Evolutionary conservation across 1,284 basidiomycete species (phyloP), one percentile per base, ranked within the genome.

Genomic region (Microbotryum scabiosae): DNA sequence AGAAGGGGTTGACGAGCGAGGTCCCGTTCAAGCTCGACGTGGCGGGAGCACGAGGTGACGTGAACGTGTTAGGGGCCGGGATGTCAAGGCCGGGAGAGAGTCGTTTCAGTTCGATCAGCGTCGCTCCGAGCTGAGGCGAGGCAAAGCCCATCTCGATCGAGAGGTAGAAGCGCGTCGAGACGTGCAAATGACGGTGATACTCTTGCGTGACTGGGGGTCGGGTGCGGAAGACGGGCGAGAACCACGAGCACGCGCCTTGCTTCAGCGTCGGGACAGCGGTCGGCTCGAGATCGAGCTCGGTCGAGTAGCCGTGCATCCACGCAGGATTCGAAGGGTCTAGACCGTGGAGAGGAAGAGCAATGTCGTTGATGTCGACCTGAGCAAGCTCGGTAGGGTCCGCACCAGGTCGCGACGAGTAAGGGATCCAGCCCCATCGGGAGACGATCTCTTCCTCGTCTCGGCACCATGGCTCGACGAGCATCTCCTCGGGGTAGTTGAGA

Each of bases 151-250:
- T 62, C 47, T 73, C 70, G 59, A 73, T 67, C 30, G 66, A 67
- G 50, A 73, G 62, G 60, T 71, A 75, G 69, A 77, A 78, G 3
- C 76, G 73, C 16, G 74, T 73, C 0, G 75, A 76, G 47, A 75
- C 71, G 59, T 73, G 72, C 6, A 73, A 48, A 60, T 71, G 70
- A 14, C 61, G 58, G 43, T 59, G 67, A 60, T 72, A 73, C 53
- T 66, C 62, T 36, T 66, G 68, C 18, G 45, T 48, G 50, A 70
- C 62, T 5, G 70, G 68, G 6, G 68, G 59, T 20, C 71, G 68
- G 21, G 54, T 62, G 6, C 69, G 63, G 59, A 73, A 69, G 16
- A 70, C 70, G 12, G 72, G 71, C 7, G 69, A 69, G 64, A 73
- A 73, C 72, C 72, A 73, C 9, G 66, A 69, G 61, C 70, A 71